These are phyloP conservation scores for Phyllosticta ampelicida DNA, from an alignment of 2,329 filamentous ascomycete genomes.

Conservation along the genomic window DNA sequence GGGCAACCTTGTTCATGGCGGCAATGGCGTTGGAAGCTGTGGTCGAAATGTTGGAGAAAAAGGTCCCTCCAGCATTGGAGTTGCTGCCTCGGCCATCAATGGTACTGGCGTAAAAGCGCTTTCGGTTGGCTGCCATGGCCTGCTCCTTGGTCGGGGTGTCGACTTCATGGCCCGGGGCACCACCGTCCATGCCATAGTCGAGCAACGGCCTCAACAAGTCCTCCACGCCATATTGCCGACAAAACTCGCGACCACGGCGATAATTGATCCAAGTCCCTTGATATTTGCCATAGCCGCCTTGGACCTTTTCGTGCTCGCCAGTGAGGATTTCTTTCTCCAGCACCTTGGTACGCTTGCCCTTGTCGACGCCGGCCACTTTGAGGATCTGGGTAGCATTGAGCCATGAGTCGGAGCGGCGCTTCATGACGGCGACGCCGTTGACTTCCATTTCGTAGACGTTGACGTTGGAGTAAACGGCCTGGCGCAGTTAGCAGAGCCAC, in stretches of 20 bases:
- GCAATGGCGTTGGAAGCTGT: constrained; percentile 89
- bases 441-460: constrained; percentile 99
- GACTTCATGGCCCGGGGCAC: constrained; percentile 60
- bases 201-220: constrained; percentile 63
- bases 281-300: constrained; percentile 97
- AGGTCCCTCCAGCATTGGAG: constrained; percentile 62
- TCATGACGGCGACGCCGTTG: constrained; percentile 88
- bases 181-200: constrained; percentile 65
- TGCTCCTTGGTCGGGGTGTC: constrained; percentile 98
- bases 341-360: constrained; percentile 95
- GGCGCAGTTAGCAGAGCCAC: constrained; percentile 4
- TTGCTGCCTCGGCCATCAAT: constrained; percentile 58
- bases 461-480: constrained; percentile 89
- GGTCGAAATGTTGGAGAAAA: constrained; percentile 93
- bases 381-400: constrained; percentile 97
- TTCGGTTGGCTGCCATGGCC: constrained; percentile 85
- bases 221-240: constrained; percentile 66
- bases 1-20: constrained; percentile 83
- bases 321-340: constrained; percentile 95
- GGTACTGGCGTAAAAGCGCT: constrained; percentile 75
- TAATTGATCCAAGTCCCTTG: constrained; percentile 98
- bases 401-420: constrained; percentile 88
- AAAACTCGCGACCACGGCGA: constrained; percentile 83
- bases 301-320: constrained; percentile 95
- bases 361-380: constrained; percentile 94